phyloP scores from a whole-genome alignment of 106 monocot species.

The Phalaenopsis aphrodite region DNA sequence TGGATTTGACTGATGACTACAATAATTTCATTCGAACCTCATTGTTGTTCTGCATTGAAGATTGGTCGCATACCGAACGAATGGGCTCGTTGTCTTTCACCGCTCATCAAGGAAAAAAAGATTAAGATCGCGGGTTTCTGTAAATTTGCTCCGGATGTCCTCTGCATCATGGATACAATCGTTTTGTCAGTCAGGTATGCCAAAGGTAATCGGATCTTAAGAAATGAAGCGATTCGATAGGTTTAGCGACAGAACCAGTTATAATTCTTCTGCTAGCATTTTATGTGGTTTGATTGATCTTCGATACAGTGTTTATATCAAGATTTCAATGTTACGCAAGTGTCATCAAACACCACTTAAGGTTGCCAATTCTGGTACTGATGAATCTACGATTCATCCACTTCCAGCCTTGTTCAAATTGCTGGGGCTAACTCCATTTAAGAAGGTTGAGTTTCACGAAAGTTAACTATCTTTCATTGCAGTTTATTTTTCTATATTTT shows the following conservation, averaged over 20 bases:
- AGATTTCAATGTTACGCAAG: constrained; percentile 50
- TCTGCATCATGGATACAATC: constrained; percentile 78
- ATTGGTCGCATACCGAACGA: constrained; percentile 93
- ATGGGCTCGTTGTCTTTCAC: constrained; percentile 83
- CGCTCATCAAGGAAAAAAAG: constrained; percentile 55
- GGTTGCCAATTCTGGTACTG: constrained; percentile 13
- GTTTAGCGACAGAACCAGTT: neutral
- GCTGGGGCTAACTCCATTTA: constrained; percentile 66
- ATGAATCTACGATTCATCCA: constrained; percentile 62
- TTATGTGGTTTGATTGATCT: neutral
- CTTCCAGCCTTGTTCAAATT: constrained; percentile 64
- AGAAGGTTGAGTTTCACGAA: constrained; percentile 33
- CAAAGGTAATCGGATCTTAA: constrained; percentile 9
- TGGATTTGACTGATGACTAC: neutral
- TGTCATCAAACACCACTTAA: constrained; percentile 34
- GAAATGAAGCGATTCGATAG: neutral
- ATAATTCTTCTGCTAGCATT: neutral
- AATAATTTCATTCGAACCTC: neutral
- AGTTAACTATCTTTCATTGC: neutral
- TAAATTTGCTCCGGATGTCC: constrained; percentile 50
- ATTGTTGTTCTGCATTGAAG: constrained; percentile 18
- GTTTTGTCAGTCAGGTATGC: constrained; percentile 68
- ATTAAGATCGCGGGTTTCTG: constrained; percentile 54
- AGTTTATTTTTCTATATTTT: neutral
- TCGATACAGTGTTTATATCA: constrained; percentile 63